A percentile compares a stretch with the other conserved stretches of the same genome.
Conservation (phyloP, 352 stramenopile species). For the Paralagenidium karlingii region DNA sequence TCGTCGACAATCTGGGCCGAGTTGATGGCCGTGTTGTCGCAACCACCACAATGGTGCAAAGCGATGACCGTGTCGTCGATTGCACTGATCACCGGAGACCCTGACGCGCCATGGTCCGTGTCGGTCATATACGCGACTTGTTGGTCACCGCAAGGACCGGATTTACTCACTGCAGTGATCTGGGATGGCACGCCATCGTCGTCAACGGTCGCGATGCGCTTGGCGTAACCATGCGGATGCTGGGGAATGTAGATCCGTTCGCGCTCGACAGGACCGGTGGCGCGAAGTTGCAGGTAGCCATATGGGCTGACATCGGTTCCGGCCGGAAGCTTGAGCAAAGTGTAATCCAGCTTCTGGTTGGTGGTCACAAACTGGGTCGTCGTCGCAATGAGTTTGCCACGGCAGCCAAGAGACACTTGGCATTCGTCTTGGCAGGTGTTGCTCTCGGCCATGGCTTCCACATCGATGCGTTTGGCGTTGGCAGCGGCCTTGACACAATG, state of each 20-base stretch:
- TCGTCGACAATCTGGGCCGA: no score
- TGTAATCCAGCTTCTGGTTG: constrained; percentile 33
- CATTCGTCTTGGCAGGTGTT: constrained; percentile 17
- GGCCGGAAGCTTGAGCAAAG: constrained; percentile 25
- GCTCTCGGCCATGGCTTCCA: constrained; percentile 19
- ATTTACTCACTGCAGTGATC: constrained; percentile 13
- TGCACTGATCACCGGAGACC: constrained; percentile 13
- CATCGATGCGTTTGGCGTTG: constrained; percentile 8
- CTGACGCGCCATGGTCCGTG: constrained; percentile 19
- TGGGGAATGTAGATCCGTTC: constrained; percentile 67
- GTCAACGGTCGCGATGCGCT: constrained; percentile 42
- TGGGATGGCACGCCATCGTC: constrained; percentile 24
- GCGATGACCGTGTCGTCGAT: constrained; percentile 14
- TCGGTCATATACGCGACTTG: constrained; percentile 19
- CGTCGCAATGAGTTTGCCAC: constrained; percentile 12
- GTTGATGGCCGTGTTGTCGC: constrained; percentile 18
- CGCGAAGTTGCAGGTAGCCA: constrained; percentile 49
- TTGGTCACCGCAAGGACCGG: constrained; percentile 9
- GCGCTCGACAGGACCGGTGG: constrained; percentile 18
- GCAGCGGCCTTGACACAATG: constrained; percentile 20
- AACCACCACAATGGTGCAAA: constrained; percentile 22
- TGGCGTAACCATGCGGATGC: constrained; percentile 42
- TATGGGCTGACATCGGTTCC: constrained; percentile 21
- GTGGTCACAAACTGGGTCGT: constrained; percentile 36
- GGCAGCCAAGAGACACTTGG: constrained; percentile 10